phyloP scores from a whole-genome alignment of 2,329 filamentous ascomycete species.

The Diaporthe helianthi region DNA sequence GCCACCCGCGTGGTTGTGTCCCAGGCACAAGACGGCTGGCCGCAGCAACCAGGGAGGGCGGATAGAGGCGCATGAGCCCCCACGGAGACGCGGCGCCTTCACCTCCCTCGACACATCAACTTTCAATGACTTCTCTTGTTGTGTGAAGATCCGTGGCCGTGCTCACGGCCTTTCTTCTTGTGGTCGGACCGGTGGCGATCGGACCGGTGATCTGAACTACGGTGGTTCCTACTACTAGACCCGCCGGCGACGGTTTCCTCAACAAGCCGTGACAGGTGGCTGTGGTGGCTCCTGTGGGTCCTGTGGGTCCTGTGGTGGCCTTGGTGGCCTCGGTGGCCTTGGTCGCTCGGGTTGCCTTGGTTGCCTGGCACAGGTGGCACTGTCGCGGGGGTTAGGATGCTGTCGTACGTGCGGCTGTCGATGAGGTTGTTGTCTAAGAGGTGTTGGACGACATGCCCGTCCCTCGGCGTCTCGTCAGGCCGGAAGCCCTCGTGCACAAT shows the following conservation, averaged over 20 bases:
- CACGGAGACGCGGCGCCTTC: not conserved
- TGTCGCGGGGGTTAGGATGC: not conserved
- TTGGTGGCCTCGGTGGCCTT: not conserved
- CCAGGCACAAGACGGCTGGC: not conserved
- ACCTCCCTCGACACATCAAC: not conserved
- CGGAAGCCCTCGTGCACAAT: conserved; percentile 42
- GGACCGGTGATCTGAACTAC: not conserved
- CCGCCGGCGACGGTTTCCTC: conserved; percentile 14
- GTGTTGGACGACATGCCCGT: conserved; percentile 51
- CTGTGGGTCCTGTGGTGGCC: not conserved
- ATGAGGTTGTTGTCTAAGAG: conserved; percentile 43
- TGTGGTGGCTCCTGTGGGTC: not conserved
- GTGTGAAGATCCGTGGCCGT: not conserved
- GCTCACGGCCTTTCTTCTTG: not conserved
- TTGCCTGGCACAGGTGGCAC: not conserved
- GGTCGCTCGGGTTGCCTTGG: not conserved
- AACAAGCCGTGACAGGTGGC: not conserved
- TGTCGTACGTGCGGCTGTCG: not conserved
- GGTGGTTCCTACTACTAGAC: not conserved
- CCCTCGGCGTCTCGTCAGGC: conserved; percentile 44
- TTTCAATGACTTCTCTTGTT: not conserved
- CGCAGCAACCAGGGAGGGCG: not conserved
- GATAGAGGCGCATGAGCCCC: not conserved
- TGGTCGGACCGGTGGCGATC: not conserved
- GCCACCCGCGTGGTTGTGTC: conserved; percentile 4